These are phyloP conservation scores for Ormosia semicastrata DNA, from an alignment of 306 rosid genomes.

Conservation along the genomic window DNA sequence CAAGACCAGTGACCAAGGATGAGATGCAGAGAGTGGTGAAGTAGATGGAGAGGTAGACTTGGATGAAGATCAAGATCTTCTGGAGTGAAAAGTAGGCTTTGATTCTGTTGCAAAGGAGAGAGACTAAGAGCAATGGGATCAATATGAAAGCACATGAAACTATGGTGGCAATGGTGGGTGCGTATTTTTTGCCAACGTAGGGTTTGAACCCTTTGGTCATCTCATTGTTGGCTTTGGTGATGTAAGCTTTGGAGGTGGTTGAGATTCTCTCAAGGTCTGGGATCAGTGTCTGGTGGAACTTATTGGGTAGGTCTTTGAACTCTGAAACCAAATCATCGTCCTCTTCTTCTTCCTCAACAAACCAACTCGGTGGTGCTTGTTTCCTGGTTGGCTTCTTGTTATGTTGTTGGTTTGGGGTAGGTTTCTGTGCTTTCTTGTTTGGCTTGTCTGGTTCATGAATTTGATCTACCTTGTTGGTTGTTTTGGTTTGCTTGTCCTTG, in stretches of 20 bases:
- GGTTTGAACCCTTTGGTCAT: conserved; percentile 80
- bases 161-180: conserved; percentile 61
- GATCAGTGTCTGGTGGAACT: conserved; percentile 55
- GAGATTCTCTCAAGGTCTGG: conserved; percentile 87
- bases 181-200: conserved; percentile 76
- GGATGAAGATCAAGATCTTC: conserved; percentile 75
- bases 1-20: conserved; percentile 58
- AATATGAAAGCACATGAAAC: conserved; percentile 59
- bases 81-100: conserved; percentile 91
- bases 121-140: conserved; percentile 72
- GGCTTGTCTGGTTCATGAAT: conserved; percentile 22
- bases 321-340: conserved; percentile 62
- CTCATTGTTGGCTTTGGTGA: conserved; percentile 64
- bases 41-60: conserved; percentile 82
- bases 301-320: conserved; percentile 58
- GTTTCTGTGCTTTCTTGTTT: conserved; percentile 26
- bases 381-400: conserved; percentile 37
- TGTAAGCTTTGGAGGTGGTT: conserved; percentile 66
- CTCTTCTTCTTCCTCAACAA: conserved; percentile 37
- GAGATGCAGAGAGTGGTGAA: conserved; percentile 76
- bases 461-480: conserved; percentile 27
- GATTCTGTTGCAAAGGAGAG: conserved; percentile 72
- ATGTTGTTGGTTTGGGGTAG: conserved; percentile 16
- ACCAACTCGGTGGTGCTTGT: conserved; percentile 46
- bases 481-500: conserved; percentile 16